Base-by-base conservation (phyloP, 1,139 yeast species). In the Nakaseomyces bracarensis region DNA sequence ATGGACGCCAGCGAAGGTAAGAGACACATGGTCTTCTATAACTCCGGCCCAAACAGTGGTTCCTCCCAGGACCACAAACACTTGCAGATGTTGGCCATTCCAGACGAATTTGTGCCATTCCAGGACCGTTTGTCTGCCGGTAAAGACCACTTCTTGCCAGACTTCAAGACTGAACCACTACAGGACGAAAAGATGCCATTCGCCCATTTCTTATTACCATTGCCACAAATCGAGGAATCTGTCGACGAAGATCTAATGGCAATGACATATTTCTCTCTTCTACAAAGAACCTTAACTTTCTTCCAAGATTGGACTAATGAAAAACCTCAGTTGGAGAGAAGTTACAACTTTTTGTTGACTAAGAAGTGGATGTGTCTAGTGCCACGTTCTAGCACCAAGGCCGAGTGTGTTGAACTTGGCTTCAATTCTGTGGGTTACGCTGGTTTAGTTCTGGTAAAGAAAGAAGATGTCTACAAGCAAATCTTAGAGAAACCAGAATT, bases 51-150 rank as follows among this genome's bases (percentile, higher is more conserved):
- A 20, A 72, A 78, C 53, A 79, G 94, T 50, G 98, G 97, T 1
- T 95, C 96, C 7, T 85, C 96, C 0, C 93, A 87, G 54, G 82
- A 86, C 39, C 98, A 91, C 65, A 85, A 85, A 55, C 98, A 91
- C 64, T 64, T 89, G 47, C 98, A 91, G 63, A 79, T 89, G 61
- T 68, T 91, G 72, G 71, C 77, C 27, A 65, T 84, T 36, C 94
- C 96, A 2, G 60, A 64, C 9, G 64, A 70, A 27, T 80, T 78
- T 57, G 61, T 59, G 1, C 74, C 85, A 3, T 81, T 74, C 59
- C 84, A 87, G 31, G 83, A 79, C 41, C 53, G 57, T 2, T 60
- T 83, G 34, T 70, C 77, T 19, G 58, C 60, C 10, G 63, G 66
- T 5, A 66, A 71, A n/a, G 70, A 68, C 9, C 69, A 75, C 37